Conservation (phyloP, 2,329 filamentous ascomycete genomes). For the Davidsoniella australis region DNA sequence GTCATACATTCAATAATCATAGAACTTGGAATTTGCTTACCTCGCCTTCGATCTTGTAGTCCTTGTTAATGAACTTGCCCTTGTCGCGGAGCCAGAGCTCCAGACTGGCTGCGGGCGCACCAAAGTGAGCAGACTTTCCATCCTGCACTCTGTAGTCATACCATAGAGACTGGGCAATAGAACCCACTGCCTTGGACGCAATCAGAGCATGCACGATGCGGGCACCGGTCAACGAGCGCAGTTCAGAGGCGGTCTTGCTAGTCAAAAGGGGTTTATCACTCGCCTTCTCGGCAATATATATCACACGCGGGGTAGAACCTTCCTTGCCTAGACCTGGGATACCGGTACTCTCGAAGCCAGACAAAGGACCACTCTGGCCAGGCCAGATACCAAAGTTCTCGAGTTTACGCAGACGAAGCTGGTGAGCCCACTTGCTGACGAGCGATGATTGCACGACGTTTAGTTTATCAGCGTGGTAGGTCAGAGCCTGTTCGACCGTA, state of each 20-base stretch:
- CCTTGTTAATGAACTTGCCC: conserved; percentile 41
- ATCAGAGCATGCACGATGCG: conserved; percentile 75
- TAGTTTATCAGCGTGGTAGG: conserved; percentile 6
- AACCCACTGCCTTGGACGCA: conserved; percentile 67
- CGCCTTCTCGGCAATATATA: conserved; percentile 62
- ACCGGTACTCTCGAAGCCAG: conserved; percentile 31
- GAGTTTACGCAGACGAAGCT: conserved; percentile 52
- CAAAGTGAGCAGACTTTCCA: conserved; percentile 48
- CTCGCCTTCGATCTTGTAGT: conserved; percentile 44
- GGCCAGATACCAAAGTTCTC: conserved; percentile 54
- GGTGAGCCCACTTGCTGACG: conserved; percentile 51
- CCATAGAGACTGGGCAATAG: conserved; percentile 70
- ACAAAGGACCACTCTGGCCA: conserved; percentile 31
- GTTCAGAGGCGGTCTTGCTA: conserved; percentile 55
- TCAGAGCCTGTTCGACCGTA: conserved; percentile 35
- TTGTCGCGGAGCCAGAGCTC: conserved; percentile 60
- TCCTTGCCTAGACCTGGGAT: conserved; percentile 39
- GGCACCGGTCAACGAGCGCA: conserved; percentile 65
- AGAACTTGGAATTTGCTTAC: conserved; percentile 23
- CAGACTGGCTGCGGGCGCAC: conserved; percentile 59
- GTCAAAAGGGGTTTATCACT: conserved; percentile 49
- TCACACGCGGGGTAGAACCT: conserved; percentile 55
- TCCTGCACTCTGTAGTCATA: conserved; percentile 62
- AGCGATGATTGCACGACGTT: conserved; percentile 30
- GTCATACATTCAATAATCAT: background rate